phyloP scores from a whole-genome alignment of 768 basidiomycete species.

The Phylloporus arenicola region DNA sequence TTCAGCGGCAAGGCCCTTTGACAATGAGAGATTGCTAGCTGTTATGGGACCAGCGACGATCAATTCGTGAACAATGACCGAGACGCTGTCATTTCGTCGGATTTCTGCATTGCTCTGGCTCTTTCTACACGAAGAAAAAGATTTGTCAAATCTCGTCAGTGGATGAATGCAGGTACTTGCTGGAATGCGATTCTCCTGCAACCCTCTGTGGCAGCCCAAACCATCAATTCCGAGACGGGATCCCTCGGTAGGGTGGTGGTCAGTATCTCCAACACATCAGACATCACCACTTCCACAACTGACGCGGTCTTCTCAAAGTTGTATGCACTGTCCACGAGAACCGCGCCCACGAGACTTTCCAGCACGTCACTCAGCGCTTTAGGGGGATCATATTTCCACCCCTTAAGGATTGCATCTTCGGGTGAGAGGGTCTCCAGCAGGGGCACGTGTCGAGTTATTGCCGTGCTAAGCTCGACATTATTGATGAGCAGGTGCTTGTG shows the following conservation, averaged over 20 bases:
- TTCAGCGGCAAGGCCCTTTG: constrained; percentile 65
- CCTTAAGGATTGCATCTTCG: constrained; percentile 57
- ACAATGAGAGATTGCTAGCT: constrained; percentile 51
- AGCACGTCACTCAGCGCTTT: constrained; percentile 82
- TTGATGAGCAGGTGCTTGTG: constrained; percentile 70
- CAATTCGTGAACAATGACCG: constrained; percentile 54
- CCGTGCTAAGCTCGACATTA: constrained; percentile 58
- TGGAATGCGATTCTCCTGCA: constrained; percentile 48
- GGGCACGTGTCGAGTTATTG: constrained; percentile 58
- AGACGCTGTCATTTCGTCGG: constrained; percentile 46
- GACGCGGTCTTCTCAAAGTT: constrained; percentile 62
- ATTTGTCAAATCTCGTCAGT: constrained; percentile 1
- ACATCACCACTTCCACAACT: constrained; percentile 60
- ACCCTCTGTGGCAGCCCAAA: constrained; percentile 57
- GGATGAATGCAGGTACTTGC: constrained; percentile 30
- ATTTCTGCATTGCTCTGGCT: constrained; percentile 39
- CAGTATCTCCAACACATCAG: constrained; percentile 57
- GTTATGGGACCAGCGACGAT: constrained; percentile 57
- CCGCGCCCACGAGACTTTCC: constrained; percentile 79
- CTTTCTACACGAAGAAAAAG: constrained; percentile 29
- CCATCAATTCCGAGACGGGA: constrained; percentile 66
- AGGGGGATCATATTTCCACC: constrained; percentile 83
- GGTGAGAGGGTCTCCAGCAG: constrained; percentile 50
- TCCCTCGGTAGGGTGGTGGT: constrained; percentile 58
- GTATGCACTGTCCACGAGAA: constrained; percentile 76